Conservation (phyloP, 129 eudicot species). For the Smallanthus sonchifolius region DNA sequence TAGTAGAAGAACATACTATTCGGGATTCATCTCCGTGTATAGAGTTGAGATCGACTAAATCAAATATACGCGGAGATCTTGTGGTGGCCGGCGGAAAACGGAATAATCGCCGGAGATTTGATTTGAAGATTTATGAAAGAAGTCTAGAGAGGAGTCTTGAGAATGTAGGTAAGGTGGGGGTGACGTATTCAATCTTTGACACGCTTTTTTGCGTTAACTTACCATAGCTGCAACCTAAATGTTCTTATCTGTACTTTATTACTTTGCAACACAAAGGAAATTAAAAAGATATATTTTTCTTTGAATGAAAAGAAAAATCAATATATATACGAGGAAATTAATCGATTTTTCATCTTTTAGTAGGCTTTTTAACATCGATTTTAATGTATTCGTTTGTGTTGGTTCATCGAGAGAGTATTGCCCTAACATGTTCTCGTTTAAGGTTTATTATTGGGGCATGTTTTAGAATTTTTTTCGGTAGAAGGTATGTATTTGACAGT, state of each 20-base stretch:
- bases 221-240: not conserved
- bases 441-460: too few relatives aligned
- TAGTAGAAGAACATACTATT: conserved; percentile 25
- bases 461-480: too few relatives aligned
- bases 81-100: conserved; percentile 13
- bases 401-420: too few relatives aligned
- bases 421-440: too few relatives aligned
- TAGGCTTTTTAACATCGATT: too few relatives aligned
- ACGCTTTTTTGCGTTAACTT: conserved; percentile 15
- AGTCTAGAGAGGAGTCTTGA: not conserved
- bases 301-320: too few relatives aligned
- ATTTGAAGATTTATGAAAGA: conserved; percentile 5
- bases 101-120: conserved; percentile 30
- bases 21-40: conserved; percentile 33
- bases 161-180: conserved; percentile 27
- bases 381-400: too few relatives aligned
- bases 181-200: conserved; percentile 25
- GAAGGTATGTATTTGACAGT: too few relatives aligned
- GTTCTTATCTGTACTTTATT: not conserved
- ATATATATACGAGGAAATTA: too few relatives aligned
- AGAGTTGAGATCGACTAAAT: conserved; percentile 23
- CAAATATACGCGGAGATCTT: not conserved
- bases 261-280: too few relatives aligned
- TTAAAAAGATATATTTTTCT: too few relatives aligned
- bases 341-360: too few relatives aligned